Percentiles rank a stretch among this genome's conserved stretches.
phyloP scores from a whole-genome alignment of 2,329 filamentous ascomycete species.

The Apiospora sp. region DNA sequence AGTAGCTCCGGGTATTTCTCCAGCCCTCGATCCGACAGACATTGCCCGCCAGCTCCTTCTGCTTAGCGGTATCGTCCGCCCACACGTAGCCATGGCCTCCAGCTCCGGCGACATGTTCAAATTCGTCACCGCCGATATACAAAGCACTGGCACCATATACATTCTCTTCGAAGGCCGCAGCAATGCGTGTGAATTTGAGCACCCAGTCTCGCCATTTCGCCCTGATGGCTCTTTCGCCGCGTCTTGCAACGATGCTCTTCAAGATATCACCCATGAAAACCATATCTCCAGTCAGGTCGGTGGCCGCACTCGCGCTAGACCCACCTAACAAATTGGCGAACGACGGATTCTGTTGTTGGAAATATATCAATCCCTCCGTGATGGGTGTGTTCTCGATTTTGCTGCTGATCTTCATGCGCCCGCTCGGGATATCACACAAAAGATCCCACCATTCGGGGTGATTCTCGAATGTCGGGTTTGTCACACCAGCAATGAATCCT shows the following conservation, averaged over 20 bases:
- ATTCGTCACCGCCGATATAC: conserved; percentile 81
- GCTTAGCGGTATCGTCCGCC: conserved; percentile 81
- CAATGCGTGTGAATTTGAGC: conserved; percentile 89
- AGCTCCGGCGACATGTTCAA: conserved; percentile 63
- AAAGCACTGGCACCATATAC: conserved; percentile 94
- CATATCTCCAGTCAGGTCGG: conserved; percentile 83
- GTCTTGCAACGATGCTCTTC: conserved; percentile 82
- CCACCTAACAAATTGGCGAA: conserved; percentile 59
- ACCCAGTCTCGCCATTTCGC: conserved; percentile 96
- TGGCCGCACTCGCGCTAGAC: conserved; percentile 33
- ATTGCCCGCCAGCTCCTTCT: conserved; percentile 88
- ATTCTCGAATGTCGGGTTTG: conserved; percentile 93
- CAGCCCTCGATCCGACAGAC: conserved; percentile 95
- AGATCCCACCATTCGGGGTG: conserved; percentile 99
- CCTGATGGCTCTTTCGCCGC: conserved; percentile 88
- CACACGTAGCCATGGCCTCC: conserved; percentile 95
- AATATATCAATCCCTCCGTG: conserved; percentile 87
- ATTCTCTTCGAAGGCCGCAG: conserved; percentile 92
- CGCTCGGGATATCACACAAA: conserved; percentile 89
- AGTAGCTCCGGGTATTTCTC: conserved; percentile 95
- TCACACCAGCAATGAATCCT: conserved; percentile 97
- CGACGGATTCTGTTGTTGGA: conserved; percentile 79
- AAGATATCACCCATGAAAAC: conserved; percentile 89
- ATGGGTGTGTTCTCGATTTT: conserved; percentile 81
- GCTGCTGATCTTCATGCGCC: conserved; percentile 92